Conservation (phyloP, 768 basidiomycete genomes). For the Chlorophyllum brunneum region DNA sequence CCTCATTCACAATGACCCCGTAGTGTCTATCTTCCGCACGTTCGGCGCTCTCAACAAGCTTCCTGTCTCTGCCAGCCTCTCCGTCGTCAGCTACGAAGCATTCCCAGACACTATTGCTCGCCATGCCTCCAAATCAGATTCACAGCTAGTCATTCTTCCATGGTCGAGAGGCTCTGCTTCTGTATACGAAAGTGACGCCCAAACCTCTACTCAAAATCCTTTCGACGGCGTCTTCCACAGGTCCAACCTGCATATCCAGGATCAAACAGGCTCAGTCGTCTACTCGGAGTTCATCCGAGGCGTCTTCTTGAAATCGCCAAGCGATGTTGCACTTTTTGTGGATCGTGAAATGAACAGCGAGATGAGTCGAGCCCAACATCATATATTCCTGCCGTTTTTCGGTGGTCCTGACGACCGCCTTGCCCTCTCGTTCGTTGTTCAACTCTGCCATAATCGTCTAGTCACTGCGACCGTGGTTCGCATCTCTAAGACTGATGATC, state of each 20-base stretch:
- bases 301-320: constrained; percentile 67
- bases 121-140: constrained; percentile 50
- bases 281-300: constrained; percentile 85
- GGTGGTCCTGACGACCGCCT: constrained; percentile 93
- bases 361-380: constrained; percentile 34
- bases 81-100: constrained; percentile 72
- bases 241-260: constrained; percentile 33
- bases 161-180: constrained; percentile 59
- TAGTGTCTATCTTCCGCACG: constrained; percentile 71
- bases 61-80: constrained; percentile 61
- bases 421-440: constrained; percentile 76
- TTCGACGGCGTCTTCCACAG: constrained; percentile 78
- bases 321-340: constrained; percentile 83
- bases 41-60: constrained; percentile 72
- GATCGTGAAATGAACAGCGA: constrained; percentile 55
- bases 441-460: constrained; percentile 59
- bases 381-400: constrained; percentile 86
- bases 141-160: constrained; percentile 80
- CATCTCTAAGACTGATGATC: constrained; percentile 43
- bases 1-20: constrained; percentile 65
- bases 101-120: constrained; percentile 64
- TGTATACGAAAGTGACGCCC: constrained; percentile 18
- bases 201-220: constrained; percentile 47
- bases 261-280: constrained; percentile 49
- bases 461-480: constrained; percentile 74